A percentile compares a stretch with the other conserved stretches of the same genome.
Evolutionary conservation across 2,329 filamentous ascomycete species (phyloP).

Genomic region (Bretziella fagacearum): DNA sequence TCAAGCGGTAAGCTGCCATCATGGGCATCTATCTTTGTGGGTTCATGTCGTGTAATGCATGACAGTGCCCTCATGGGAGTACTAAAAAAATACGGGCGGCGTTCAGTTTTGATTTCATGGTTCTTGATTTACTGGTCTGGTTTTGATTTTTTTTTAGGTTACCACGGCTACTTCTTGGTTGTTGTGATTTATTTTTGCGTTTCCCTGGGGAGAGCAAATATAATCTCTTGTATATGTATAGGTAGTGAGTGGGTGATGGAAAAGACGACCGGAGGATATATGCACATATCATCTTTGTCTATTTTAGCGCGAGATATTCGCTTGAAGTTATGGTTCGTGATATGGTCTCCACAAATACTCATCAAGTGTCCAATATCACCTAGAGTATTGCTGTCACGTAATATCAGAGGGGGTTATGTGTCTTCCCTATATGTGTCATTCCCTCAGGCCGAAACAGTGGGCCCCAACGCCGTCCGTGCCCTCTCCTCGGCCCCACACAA

Average conservation of each 20-base stretch:
- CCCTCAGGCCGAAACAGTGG: too few relatives aligned
- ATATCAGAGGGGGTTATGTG: too few relatives aligned
- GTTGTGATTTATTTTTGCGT: neutral
- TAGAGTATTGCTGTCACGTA: too few relatives aligned
- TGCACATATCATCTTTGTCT: neutral
- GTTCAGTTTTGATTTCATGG: neutral
- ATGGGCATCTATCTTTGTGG: neutral
- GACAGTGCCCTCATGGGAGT: neutral
- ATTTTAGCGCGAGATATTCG: too few relatives aligned
- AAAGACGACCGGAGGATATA: constrained; percentile 3
- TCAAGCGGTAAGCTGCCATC: constrained; percentile 12
- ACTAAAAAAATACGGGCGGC: neutral
- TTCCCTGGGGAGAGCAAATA: too few relatives aligned
- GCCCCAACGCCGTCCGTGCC: too few relatives aligned
- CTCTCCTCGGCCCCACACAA: too few relatives aligned
- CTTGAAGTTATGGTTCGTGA: too few relatives aligned
- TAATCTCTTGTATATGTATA: too few relatives aligned
- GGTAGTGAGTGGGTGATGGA: constrained; percentile 1
- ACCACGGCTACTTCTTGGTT: neutral
- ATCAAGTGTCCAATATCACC: too few relatives aligned
- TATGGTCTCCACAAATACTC: too few relatives aligned
- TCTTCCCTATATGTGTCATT: too few relatives aligned
- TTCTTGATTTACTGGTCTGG: neutral
- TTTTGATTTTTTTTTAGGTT: neutral
- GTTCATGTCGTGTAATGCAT: neutral